These are phyloP conservation scores for Nakazawaea wyomingensis DNA, from an alignment of 805 yeast species.

Conservation along the genomic window DNA sequence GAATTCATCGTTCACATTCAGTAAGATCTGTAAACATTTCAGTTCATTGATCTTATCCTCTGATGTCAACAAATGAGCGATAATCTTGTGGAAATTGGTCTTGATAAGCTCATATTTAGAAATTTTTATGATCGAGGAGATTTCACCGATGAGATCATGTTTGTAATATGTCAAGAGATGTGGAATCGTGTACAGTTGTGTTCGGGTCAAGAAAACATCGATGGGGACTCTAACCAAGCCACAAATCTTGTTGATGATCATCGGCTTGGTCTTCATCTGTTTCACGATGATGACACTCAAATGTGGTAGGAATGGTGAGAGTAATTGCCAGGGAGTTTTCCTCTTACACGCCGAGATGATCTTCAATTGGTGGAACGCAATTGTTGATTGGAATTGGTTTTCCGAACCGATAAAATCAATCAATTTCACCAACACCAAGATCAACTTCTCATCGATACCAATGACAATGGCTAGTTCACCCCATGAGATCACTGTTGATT, in stretches of 20 bases:
- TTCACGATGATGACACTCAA: conserved; percentile 61
- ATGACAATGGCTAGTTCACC: conserved; percentile 58
- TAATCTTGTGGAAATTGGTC: conserved; percentile 43
- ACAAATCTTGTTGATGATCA: conserved; percentile 54
- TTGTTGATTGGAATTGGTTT: conserved; percentile 60
- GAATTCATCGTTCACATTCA: conserved; percentile 47
- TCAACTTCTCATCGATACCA: conserved; percentile 58
- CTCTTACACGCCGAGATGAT: conserved; percentile 50
- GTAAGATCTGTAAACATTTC: conserved; percentile 47
- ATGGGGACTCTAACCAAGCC: conserved; percentile 60
- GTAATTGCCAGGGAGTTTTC: conserved; percentile 70
- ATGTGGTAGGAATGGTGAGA: conserved; percentile 75
- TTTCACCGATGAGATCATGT: conserved; percentile 54
- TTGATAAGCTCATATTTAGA: conserved; percentile 43
- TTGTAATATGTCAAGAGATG: conserved; percentile 63
- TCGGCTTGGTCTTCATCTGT: conserved; percentile 41
- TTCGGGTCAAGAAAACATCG: conserved; percentile 58
- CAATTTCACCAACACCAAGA: conserved; percentile 58
- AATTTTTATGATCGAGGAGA: conserved; percentile 48
- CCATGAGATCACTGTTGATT: conserved; percentile 57
- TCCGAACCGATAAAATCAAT: conserved; percentile 61
- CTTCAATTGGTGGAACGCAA: conserved; percentile 62
- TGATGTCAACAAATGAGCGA: conserved; percentile 54
- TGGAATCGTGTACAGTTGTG: conserved; percentile 73
- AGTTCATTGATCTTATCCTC: conserved; percentile 41